Conservation (phyloP, 768 basidiomycete genomes). For the Cantharellus anzutake region DNA sequence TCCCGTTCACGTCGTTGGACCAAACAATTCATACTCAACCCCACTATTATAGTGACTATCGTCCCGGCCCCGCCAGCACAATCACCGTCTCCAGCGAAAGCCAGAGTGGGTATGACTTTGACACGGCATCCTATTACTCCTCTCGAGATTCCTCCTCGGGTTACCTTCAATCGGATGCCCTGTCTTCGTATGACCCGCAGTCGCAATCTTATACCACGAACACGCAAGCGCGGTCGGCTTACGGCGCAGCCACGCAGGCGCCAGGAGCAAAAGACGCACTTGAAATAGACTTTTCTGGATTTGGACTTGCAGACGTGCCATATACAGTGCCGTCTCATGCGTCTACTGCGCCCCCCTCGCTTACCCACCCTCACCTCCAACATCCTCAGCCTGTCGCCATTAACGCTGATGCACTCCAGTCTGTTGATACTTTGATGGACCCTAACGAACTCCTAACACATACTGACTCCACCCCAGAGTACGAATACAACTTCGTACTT, state of each 20-base stretch:
- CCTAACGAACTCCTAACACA: background rate
- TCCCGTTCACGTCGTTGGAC: conserved; percentile 46
- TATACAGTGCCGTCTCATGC: too few relatives aligned
- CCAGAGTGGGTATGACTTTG: conserved; percentile 6
- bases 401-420: background rate
- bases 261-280: background rate
- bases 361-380: background rate
- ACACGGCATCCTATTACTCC: background rate
- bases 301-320: background rate
- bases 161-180: background rate
- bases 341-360: background rate
- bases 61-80: conserved; percentile 44
- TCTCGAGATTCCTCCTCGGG: background rate
- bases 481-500: background rate
- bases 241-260: conserved; percentile 16
- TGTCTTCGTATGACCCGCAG: background rate
- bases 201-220: conserved; percentile 5
- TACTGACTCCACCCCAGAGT: background rate
- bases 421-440: background rate
- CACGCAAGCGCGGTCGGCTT: conserved; percentile 39
- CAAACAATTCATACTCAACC: conserved; percentile 26
- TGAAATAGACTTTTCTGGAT: background rate
- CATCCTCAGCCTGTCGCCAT: background rate
- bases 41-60: conserved; percentile 14
- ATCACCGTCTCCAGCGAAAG: conserved; percentile 58